Evolutionary conservation across 306 rosid species (phyloP).

Genomic region (Vigna radiata): DNA sequence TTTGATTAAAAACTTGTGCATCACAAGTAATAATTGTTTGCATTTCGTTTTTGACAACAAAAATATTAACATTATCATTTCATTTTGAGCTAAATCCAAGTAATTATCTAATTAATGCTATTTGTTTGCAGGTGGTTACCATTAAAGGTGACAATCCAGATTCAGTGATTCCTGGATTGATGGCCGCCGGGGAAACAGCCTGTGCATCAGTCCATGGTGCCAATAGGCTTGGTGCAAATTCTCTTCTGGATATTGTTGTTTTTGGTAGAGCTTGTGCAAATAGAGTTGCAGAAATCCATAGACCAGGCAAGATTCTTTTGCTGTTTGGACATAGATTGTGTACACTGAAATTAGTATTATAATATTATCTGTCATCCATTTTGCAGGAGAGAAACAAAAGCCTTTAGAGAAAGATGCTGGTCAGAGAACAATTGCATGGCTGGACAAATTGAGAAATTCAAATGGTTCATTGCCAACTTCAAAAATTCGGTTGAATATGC

Average conservation of each 20-base stretch:
- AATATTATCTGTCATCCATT: constrained; percentile 38
- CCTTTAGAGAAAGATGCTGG: constrained; percentile 93
- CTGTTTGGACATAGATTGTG: background rate
- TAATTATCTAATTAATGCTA: constrained; percentile 19
- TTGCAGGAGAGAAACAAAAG: constrained; percentile 80
- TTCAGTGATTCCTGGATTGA: constrained; percentile 71
- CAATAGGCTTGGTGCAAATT: constrained; percentile 94
- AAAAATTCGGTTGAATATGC: constrained; percentile 88
- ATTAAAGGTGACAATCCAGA: constrained; percentile 79
- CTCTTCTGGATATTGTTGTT: constrained; percentile 92
- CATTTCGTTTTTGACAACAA: constrained; percentile 3
- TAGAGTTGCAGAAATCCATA: constrained; percentile 82
- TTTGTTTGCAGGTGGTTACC: constrained; percentile 67
- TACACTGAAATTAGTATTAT: background rate
- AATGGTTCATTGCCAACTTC: constrained; percentile 89
- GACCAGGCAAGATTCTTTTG: constrained; percentile 68
- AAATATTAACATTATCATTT: constrained; percentile 1
- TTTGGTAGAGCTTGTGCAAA: constrained; percentile 96
- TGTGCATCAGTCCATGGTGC: constrained; percentile 97
- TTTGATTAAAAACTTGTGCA: constrained; percentile 19
- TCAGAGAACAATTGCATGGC: constrained; percentile 92
- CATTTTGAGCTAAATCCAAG: constrained; percentile 18
- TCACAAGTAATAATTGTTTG: background rate
- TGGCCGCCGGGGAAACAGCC: constrained; percentile 97
- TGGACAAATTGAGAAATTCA: constrained; percentile 88